phyloP scores from a whole-genome alignment of 768 basidiomycete species.

The Favolaschia claudopus region DNA sequence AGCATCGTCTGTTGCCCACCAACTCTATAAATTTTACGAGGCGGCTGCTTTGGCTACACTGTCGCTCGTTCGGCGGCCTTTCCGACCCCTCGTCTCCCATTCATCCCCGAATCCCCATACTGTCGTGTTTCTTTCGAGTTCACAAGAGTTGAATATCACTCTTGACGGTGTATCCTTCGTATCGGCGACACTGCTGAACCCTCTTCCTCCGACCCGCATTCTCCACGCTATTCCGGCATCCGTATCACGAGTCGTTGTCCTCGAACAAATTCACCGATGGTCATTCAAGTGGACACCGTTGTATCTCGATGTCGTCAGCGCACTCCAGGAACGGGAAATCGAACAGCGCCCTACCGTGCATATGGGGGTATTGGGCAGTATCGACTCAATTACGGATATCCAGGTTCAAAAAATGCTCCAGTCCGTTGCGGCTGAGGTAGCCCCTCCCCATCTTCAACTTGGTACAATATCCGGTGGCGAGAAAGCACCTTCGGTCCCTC shows the following conservation, averaged over 20 bases:
- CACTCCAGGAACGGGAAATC: constrained; percentile 66
- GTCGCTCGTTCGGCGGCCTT: constrained; percentile 64
- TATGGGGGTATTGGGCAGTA: constrained; percentile 67
- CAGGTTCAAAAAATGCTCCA: constrained; percentile 65
- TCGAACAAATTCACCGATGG: constrained; percentile 82
- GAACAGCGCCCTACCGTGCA: constrained; percentile 62
- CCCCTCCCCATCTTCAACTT: constrained; percentile 56
- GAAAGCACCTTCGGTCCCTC: constrained; percentile 42
- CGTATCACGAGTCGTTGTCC: constrained; percentile 73
- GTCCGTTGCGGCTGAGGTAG: constrained; percentile 41
- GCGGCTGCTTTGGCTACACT: constrained; percentile 71
- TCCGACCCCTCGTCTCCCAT: constrained; percentile 58
- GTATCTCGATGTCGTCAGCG: constrained; percentile 81
- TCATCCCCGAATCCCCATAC: constrained; percentile 69
- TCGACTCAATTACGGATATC: constrained; percentile 42
- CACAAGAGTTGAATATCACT: constrained; percentile 45
- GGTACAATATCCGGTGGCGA: constrained; percentile 42
- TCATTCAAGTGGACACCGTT: constrained; percentile 88
- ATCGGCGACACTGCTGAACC: constrained; percentile 71
- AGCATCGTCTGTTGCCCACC: constrained; percentile 9
- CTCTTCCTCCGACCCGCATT: constrained; percentile 69
- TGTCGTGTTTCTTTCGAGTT: constrained; percentile 76
- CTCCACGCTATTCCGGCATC: constrained; percentile 66
- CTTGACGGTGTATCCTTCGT: constrained; percentile 71
- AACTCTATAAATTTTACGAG: constrained; percentile 69